These are phyloP conservation scores for Rostrohypoxylon terebratum DNA, from an alignment of 495 filamentous ascomycete species.

Conservation along the genomic window DNA sequence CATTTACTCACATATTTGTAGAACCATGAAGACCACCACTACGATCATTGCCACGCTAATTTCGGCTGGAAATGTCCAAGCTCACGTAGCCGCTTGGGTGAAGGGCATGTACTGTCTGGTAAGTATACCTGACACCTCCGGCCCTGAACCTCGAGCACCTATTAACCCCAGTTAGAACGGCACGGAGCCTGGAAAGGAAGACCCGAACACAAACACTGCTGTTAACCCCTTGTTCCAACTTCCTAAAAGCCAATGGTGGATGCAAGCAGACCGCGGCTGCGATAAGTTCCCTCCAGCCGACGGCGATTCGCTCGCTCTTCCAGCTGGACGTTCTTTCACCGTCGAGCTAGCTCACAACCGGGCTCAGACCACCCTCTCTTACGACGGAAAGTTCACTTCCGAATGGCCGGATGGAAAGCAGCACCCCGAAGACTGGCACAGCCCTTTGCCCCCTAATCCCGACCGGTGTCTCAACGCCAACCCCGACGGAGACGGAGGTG, in stretches of 20 bases:
- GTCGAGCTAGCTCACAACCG: constrained; percentile 67
- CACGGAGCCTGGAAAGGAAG: constrained; percentile 47
- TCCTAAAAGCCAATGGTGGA: constrained; percentile 62
- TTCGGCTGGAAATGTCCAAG: constrained; percentile 40
- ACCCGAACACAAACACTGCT: constrained; percentile 58
- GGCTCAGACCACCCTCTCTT: constrained; percentile 62
- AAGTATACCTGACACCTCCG: background rate
- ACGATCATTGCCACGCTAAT: constrained; percentile 41
- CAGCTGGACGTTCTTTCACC: constrained; percentile 64
- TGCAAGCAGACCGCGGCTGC: constrained; percentile 63
- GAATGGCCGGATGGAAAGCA: constrained; percentile 62
- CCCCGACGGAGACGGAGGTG: constrained; percentile 42
- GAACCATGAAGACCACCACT: constrained; percentile 21
- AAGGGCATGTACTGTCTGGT: constrained; percentile 64
- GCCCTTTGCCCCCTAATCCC: constrained; percentile 49
- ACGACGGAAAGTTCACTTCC: constrained; percentile 52
- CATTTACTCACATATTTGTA: background rate
- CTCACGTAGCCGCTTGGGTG: constrained; percentile 59
- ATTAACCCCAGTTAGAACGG: constrained; percentile 37
- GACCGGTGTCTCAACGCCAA: constrained; percentile 50
- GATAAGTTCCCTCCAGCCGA: constrained; percentile 55
- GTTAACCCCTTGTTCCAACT: constrained; percentile 60
- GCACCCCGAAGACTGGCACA: constrained; percentile 61
- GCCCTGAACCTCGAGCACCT: background rate
- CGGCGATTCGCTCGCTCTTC: constrained; percentile 61